Percentiles rank a stretch among this genome's conserved stretches.
phyloP scores from a whole-genome alignment of 108 stramenopile genomes.

The Nitzschia sp. region DNA sequence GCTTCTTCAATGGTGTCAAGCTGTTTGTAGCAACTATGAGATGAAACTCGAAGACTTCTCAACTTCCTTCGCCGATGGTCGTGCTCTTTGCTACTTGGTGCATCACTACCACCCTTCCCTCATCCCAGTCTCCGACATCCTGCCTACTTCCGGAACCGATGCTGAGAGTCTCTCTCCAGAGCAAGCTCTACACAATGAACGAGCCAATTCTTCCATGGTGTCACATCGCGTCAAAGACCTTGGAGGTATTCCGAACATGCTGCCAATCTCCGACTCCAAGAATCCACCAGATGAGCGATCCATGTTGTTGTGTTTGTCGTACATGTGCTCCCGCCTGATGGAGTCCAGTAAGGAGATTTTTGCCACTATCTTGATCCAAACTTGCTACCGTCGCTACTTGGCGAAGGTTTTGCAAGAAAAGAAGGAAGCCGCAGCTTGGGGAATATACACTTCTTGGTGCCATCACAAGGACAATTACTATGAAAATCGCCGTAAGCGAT shows the following conservation, averaged over 20 bases:
- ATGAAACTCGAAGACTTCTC: constrained; percentile 70
- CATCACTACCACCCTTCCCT: constrained; percentile 90
- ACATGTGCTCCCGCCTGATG: constrained; percentile 84
- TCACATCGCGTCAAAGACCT: constrained; percentile 56
- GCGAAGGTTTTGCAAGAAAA: constrained; percentile 20
- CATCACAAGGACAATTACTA: constrained; percentile 46
- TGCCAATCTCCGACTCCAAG: constrained; percentile 63
- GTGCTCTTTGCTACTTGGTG: constrained; percentile 77
- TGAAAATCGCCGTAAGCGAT: constrained; percentile 28
- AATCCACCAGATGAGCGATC: constrained; percentile 77
- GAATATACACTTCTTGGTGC: constrained; percentile 43
- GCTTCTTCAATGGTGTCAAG: constrained; percentile 80
- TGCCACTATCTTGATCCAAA: constrained; percentile 62
- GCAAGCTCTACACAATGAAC: constrained; percentile 55
- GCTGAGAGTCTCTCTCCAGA: constrained; percentile 8
- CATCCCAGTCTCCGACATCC: constrained; percentile 51
- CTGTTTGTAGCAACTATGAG: constrained; percentile 75
- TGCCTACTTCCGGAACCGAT: constrained; percentile 40
- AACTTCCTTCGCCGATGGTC: constrained; percentile 84
- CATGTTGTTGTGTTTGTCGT: constrained; percentile 77
- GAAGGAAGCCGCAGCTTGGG: constrained; percentile 39
- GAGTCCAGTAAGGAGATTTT: constrained; percentile 80
- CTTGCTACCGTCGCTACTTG: constrained; percentile 39
- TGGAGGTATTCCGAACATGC: constrained; percentile 86
- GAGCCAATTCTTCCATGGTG: constrained; percentile 61